These are phyloP conservation scores for Ustilago trichophora DNA, from an alignment of 1,284 basidiomycete species.

Conservation along the genomic window DNA sequence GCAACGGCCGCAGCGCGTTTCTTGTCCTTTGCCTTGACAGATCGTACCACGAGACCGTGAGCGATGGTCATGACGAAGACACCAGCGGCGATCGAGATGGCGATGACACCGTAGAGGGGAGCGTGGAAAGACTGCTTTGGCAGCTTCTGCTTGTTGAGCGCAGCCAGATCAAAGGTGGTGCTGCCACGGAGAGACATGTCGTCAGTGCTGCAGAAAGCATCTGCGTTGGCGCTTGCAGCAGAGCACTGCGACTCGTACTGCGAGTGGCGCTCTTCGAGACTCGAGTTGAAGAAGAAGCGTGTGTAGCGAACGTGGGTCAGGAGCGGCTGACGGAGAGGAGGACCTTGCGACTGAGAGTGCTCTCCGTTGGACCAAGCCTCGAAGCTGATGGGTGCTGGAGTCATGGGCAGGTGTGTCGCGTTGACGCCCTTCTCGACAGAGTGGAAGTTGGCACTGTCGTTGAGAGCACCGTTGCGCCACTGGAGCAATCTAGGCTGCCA, in stretches of 20 bases:
- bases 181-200: conserved; percentile 51
- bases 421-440: conserved; percentile 36
- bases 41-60: conserved; percentile 46
- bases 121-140: conserved; percentile 15
- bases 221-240: conserved; percentile 15
- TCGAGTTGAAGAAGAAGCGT: conserved; percentile 64
- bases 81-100: conserved; percentile 36
- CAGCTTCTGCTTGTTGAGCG: conserved; percentile 20
- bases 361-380: conserved; percentile 56
- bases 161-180: conserved; percentile 44
- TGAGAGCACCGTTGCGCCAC: conserved; percentile 48
- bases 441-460: conserved; percentile 41
- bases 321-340: conserved; percentile 37
- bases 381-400: conserved; percentile 49
- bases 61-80: conserved; percentile 52
- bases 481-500: conserved; percentile 48
- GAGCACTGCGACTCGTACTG: conserved; percentile 50
- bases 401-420: conserved; percentile 39
- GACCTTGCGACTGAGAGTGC: conserved; percentile 44
- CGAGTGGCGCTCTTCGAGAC: conserved; percentile 37
- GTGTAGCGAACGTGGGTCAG: conserved; percentile 51
- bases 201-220: conserved; percentile 54
- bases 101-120: conserved; percentile 44
- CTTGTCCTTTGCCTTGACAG: conserved; percentile 45
- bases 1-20: conserved; percentile 33